phyloP scores from a whole-genome alignment of 148 eudicot genomes.

The Spergularia marina region DNA sequence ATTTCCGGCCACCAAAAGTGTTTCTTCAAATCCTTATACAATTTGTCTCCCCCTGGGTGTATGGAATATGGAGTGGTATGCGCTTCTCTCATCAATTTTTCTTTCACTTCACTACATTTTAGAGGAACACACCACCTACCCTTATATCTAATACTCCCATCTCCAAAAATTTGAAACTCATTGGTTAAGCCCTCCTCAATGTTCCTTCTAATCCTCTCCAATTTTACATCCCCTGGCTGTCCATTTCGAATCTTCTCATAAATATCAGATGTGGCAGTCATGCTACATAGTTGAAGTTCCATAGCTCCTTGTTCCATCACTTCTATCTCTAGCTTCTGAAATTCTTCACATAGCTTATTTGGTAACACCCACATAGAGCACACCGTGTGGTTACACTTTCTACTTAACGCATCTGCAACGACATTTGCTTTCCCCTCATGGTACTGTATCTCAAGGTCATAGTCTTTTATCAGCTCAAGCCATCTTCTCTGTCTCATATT shows the following conservation, averaged over 20 bases:
- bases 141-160: not conserved
- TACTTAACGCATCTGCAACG: not conserved
- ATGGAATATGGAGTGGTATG: too few relatives aligned
- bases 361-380: too few relatives aligned
- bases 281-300: not conserved
- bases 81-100: not conserved
- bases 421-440: not conserved
- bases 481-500: too few relatives aligned
- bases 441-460: not conserved
- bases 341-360: too few relatives aligned
- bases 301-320: not conserved
- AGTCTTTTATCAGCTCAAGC: not conserved
- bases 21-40: too few relatives aligned
- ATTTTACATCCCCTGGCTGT: not conserved
- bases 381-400: not conserved
- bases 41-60: too few relatives aligned
- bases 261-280: not conserved
- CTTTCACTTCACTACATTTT: not conserved
- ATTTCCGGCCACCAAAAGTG: too few relatives aligned
- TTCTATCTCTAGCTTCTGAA: not conserved
- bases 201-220: not conserved
- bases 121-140: not conserved
- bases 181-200: not conserved
- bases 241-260: not conserved
- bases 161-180: not conserved